Conservation (phyloP, 1,139 yeast species). For the Yamadazyma songkhlaensis region DNA sequence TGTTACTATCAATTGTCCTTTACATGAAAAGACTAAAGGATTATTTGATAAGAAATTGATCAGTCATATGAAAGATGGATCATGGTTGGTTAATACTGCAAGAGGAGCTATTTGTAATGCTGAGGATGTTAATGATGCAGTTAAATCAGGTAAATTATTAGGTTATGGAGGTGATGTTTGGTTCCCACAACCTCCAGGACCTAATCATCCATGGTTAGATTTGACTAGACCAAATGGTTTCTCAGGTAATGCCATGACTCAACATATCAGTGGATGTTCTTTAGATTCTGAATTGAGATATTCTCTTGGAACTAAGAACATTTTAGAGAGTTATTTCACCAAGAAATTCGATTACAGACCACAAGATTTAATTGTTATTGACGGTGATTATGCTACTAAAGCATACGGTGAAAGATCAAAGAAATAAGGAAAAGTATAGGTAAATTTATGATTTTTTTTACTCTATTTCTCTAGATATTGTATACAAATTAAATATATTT, state of each 20-base stretch:
- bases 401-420: constrained; percentile 59
- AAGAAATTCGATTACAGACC: constrained; percentile 67
- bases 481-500: neutral
- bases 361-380: constrained; percentile 67
- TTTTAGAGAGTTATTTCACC: constrained; percentile 60
- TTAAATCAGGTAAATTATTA: constrained; percentile 62
- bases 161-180: constrained; percentile 89
- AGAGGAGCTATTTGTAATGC: constrained; percentile 78
- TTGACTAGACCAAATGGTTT: constrained; percentile 59
- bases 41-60: constrained; percentile 65
- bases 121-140: constrained; percentile 74
- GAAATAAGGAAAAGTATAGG: neutral
- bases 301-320: constrained; percentile 64
- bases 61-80: constrained; percentile 72
- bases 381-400: constrained; percentile 72
- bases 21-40: constrained; percentile 68
- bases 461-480: no score
- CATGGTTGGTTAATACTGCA: constrained; percentile 80
- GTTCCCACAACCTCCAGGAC: constrained; percentile 79
- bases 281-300: constrained; percentile 78
- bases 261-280: constrained; percentile 78
- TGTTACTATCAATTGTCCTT: constrained; percentile 76
- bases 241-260: constrained; percentile 84
- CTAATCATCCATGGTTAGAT: constrained; percentile 72
- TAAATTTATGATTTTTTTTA: no score